Conservation (phyloP, 2,329 filamentous ascomycete genomes). For the Emergomyces africanus region DNA sequence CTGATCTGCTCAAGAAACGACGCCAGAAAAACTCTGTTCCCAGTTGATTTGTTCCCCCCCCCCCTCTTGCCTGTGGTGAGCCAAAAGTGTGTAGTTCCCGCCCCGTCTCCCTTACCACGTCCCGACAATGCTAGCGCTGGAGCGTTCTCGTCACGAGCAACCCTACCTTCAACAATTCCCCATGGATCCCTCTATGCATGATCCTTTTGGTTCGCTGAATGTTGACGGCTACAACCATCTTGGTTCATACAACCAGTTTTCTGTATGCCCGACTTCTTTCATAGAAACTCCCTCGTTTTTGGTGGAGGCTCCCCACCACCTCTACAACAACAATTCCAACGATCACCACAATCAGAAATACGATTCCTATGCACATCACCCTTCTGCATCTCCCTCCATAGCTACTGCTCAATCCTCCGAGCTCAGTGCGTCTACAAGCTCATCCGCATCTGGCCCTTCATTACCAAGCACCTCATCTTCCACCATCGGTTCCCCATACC, state of each 20-base stretch:
- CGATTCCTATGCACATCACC: conserved; percentile 8
- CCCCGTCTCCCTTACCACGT: neutral
- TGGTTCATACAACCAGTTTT: conserved; percentile 7
- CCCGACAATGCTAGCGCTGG: conserved; percentile 11
- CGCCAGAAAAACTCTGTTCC: neutral
- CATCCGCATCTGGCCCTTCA: conserved; percentile 48
- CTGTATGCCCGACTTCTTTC: conserved; percentile 7
- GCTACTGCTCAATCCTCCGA: conserved; percentile 21
- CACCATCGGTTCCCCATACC: conserved; percentile 53
- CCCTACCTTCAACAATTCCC: conserved; percentile 9
- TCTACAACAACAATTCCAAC: neutral
- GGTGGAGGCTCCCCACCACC: conserved; percentile 1
- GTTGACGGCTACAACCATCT: conserved; percentile 4
- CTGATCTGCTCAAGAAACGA: neutral
- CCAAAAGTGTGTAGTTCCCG: neutral
- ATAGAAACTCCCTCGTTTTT: conserved; percentile 2
- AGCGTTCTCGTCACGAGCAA: conserved; percentile 8
- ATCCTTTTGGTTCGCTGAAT: conserved; percentile 5
- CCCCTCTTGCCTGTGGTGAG: neutral
- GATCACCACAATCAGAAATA: conserved; percentile 3
- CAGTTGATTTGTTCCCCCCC: neutral
- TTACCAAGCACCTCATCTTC: conserved; percentile 47
- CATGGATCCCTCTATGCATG: conserved; percentile 9
- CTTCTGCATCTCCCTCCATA: conserved; percentile 22
- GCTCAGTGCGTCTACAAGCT: conserved; percentile 43